Conservation (phyloP, 306 rosid species). For the Alnus glutinosa region DNA sequence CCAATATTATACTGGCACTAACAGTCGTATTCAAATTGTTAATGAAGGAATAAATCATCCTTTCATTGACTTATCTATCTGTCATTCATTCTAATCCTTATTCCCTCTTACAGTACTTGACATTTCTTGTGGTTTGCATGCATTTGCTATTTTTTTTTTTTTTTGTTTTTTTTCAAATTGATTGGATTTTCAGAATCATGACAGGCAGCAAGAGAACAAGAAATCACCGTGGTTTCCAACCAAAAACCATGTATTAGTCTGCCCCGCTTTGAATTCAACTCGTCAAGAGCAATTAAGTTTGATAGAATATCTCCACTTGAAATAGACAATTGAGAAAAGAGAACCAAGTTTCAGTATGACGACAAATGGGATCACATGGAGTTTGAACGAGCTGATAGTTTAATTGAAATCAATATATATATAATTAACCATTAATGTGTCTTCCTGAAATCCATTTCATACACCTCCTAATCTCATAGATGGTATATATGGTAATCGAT, state of each 20-base stretch:
- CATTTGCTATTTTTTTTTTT: background rate
- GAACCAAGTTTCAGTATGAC: slow-evolving; percentile 21
- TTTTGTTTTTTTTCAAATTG: background rate
- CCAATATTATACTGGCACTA: background rate
- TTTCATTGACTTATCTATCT: background rate
- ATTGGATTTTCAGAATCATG: slow-evolving; percentile 5
- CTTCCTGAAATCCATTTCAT: background rate
- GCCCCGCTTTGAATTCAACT: slow-evolving; percentile 2
- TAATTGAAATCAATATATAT: background rate
- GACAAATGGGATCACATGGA: slow-evolving; percentile 29
- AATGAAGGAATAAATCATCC: background rate
- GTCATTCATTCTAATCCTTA: background rate
- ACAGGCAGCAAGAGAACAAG: slow-evolving; percentile 21
- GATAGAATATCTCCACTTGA: slow-evolving; percentile 26
- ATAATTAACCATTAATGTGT: background rate
- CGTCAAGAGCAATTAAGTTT: background rate
- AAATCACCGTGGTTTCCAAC: slow-evolving; percentile 12
- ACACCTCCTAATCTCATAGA: background rate
- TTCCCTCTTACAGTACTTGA: background rate
- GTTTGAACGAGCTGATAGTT: background rate
- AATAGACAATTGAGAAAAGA: background rate
- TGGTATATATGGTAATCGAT: background rate
- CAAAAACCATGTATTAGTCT: background rate
- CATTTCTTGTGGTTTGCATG: background rate
- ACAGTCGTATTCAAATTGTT: background rate